Evolutionary conservation across 164 flowering plant species (phyloP).

Genomic region (Umbilicus rupestris): DNA sequence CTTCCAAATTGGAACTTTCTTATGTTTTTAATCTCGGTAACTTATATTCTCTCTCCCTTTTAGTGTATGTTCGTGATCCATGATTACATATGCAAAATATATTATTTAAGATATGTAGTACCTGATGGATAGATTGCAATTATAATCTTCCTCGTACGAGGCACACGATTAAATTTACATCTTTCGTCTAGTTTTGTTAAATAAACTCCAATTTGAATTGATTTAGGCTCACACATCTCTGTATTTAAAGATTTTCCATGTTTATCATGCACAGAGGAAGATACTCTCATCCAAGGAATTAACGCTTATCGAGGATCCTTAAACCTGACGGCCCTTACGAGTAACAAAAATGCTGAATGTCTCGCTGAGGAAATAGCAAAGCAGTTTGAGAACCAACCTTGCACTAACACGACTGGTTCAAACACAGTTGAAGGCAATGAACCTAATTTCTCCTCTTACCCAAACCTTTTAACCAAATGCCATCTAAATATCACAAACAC

Average conservation of each 20-base stretch:
- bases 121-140: too few relatives aligned
- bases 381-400: constrained; percentile 33
- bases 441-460: constrained; percentile 33
- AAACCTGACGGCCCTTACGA: constrained; percentile 35
- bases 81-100: too few relatives aligned
- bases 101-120: too few relatives aligned
- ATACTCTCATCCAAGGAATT: constrained; percentile 53
- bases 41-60: too few relatives aligned
- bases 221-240: neutral
- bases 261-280: constrained; percentile 40
- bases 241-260: neutral
- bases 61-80: too few relatives aligned
- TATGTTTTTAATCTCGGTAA: too few relatives aligned
- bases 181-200: too few relatives aligned
- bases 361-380: constrained; percentile 51
- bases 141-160: too few relatives aligned
- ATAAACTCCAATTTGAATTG: too few relatives aligned
- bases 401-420: constrained; percentile 37
- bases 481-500: constrained; percentile 51
- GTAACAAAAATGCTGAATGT: constrained; percentile 66
- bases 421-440: constrained; percentile 38
- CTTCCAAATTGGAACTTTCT: too few relatives aligned
- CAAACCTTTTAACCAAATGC: constrained; percentile 43
- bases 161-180: too few relatives aligned
- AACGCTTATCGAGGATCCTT: constrained; percentile 48